Percentiles rank a stretch among this genome's conserved stretches.
Conservation (phyloP, 1,284 basidiomycete species). For the Ceratobasidium sp. region DNA sequence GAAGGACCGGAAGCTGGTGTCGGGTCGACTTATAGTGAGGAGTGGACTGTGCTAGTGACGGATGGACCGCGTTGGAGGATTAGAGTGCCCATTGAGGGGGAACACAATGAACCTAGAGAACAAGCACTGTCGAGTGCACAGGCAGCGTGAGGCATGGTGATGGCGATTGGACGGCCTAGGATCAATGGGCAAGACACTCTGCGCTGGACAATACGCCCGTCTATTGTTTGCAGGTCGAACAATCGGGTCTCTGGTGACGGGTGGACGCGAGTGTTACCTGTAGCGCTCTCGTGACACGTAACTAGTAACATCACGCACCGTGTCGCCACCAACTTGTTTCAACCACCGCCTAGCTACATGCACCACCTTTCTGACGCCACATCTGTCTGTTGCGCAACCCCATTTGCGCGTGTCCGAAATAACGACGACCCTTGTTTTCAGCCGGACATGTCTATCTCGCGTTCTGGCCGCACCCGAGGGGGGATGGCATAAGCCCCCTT, state of each 20-base stretch:
- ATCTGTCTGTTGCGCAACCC: neutral
- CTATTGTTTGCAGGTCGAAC: constrained; percentile 41
- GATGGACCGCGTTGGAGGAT: constrained; percentile 15
- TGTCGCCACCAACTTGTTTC: constrained; percentile 21
- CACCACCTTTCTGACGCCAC: constrained; percentile 5
- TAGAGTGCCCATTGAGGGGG: constrained; percentile 39
- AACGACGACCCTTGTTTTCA: neutral
- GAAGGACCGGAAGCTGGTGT: neutral
- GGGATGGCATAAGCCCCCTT: too few relatives aligned
- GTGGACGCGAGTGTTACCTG: neutral
- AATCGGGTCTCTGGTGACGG: constrained; percentile 27
- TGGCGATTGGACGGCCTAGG: constrained; percentile 35
- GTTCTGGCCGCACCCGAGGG: constrained; percentile 41
- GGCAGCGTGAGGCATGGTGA: constrained; percentile 12
- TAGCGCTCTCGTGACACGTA: neutral
- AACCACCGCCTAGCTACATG: constrained; percentile 40
- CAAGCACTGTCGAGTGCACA: constrained; percentile 14
- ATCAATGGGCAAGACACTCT: constrained; percentile 3
- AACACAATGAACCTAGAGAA: constrained; percentile 21
- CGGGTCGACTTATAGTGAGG: constrained; percentile 31
- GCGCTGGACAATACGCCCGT: constrained; percentile 16
- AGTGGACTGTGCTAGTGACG: constrained; percentile 1
- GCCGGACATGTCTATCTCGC: neutral
- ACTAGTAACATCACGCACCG: too few relatives aligned
- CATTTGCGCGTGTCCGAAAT: neutral